Evolutionary conservation across 2,329 filamentous ascomycete species (phyloP).

Genomic region (Orbilia quercus): DNA sequence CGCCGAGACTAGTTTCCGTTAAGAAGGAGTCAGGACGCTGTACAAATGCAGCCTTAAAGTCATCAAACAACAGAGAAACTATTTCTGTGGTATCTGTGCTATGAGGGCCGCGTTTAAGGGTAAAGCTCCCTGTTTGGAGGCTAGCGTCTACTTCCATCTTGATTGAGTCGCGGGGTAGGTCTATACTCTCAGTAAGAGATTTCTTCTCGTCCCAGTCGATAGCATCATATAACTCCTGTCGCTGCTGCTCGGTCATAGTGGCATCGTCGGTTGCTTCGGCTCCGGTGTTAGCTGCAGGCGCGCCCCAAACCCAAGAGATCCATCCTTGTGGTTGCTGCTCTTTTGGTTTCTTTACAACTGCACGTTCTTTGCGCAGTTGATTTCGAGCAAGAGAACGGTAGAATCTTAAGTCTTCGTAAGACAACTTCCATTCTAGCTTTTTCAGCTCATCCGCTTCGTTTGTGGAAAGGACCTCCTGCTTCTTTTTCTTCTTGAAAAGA

Average conservation of each 20-base stretch:
- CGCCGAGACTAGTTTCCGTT: conserved; percentile 87
- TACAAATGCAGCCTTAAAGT: conserved; percentile 88
- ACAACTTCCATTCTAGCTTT: conserved; percentile 83
- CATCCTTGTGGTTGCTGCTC: conserved; percentile 81
- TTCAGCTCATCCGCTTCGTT: conserved; percentile 79
- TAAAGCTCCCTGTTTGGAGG: conserved; percentile 96
- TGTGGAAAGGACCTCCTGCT: conserved; percentile 74
- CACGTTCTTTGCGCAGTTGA: conserved; percentile 93
- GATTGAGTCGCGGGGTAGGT: conserved; percentile 87
- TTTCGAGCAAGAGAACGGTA: conserved; percentile 95
- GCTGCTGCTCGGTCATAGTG: conserved; percentile 92
- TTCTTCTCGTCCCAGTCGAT: conserved; percentile 99
- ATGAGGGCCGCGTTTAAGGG: conserved; percentile 84
- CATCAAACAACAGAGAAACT: conserved; percentile 90
- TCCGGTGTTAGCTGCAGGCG: conserved; percentile 70
- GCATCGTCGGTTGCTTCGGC: conserved; percentile 77
- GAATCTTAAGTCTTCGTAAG: conserved; percentile 95
- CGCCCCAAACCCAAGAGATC: conserved; percentile 90
- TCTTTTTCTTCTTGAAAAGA: conserved; percentile 90
- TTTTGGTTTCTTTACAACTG: conserved; percentile 79
- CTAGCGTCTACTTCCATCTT: conserved; percentile 93
- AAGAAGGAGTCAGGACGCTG: conserved; percentile 92
- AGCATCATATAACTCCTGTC: conserved; percentile 94
- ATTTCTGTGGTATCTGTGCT: conserved; percentile 78
- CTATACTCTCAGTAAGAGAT: conserved; percentile 84